phyloP scores from a whole-genome alignment of 108 stramenopile genomes.

The Conticribra guillardii region DNA sequence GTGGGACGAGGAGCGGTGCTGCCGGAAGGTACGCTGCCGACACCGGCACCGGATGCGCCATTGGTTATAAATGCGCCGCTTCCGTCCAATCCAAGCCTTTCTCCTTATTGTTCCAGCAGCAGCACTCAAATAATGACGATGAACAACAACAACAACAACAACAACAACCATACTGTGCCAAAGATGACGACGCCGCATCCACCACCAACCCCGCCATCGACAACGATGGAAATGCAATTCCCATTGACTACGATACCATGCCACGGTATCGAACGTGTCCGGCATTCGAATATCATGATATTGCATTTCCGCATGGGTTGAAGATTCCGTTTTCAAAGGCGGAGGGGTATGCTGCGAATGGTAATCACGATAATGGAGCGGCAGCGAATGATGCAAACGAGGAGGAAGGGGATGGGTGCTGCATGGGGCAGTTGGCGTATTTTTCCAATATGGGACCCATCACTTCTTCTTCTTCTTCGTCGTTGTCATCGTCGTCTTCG shows the following conservation, averaged over 20 bases:
- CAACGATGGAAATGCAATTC: slow-evolving; percentile 9
- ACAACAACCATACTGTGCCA: background rate
- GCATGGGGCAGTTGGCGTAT: slow-evolving; percentile 53
- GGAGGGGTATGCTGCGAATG: no score
- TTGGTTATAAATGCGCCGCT: background rate
- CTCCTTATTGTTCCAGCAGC: no score
- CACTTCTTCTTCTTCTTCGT: no score
- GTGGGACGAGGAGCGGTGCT: no score
- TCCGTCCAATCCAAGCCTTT: no score
- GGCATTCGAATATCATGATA: slow-evolving; percentile 7
- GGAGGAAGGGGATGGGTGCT: background rate
- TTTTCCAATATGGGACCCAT: slow-evolving; percentile 51
- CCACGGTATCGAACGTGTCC: slow-evolving; percentile 28
- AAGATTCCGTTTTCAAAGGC: slow-evolving; percentile 4
- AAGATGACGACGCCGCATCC: slow-evolving; percentile 1
- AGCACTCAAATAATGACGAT: no score
- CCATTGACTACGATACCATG: slow-evolving; percentile 17
- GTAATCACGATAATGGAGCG: background rate
- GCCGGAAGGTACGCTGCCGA: background rate
- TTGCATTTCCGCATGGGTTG: slow-evolving; percentile 8
- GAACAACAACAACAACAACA: no score
- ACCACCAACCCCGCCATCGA: slow-evolving; percentile 10
- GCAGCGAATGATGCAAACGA: no score
- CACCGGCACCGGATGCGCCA: background rate
- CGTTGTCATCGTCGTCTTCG: no score